These are phyloP conservation scores for Linnemannia zychae DNA, from an alignment of 192 early-diverging fungal species.

Conservation along the genomic window DNA sequence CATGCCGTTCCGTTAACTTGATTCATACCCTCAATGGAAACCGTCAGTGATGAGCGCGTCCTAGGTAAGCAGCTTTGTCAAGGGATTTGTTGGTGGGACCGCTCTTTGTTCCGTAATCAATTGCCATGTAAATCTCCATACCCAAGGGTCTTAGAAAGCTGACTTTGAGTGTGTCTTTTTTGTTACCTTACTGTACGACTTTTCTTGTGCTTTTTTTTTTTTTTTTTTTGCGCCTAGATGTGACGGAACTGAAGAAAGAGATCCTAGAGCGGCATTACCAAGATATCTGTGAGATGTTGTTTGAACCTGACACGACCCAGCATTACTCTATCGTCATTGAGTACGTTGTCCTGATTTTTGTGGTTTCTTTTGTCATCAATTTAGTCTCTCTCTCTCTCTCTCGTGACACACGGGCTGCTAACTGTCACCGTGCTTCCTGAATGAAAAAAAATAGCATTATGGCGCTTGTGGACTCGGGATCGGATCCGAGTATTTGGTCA, in stretches of 20 bases:
- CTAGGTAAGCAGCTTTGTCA: constrained; percentile 16
- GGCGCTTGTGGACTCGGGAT: constrained; percentile 27
- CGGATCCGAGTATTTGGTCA: constrained; percentile 24
- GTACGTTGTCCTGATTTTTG: neutral
- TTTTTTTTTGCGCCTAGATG: neutral
- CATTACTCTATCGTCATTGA: constrained; percentile 49
- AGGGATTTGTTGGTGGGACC: too few relatives aligned
- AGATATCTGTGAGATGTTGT: constrained; percentile 46
- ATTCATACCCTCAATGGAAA: constrained; percentile 20
- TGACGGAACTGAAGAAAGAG: constrained; percentile 25
- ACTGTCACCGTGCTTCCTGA: neutral
- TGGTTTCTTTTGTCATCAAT: neutral
- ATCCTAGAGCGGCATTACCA: constrained; percentile 37
- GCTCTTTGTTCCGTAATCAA: too few relatives aligned
- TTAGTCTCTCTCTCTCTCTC: neutral
- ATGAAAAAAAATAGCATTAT: constrained; percentile 18
- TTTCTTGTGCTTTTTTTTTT: constrained; percentile 1
- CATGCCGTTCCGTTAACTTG: neutral
- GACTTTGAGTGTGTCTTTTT: too few relatives aligned
- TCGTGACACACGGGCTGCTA: too few relatives aligned
- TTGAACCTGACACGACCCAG: constrained; percentile 23
- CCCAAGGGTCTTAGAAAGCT: too few relatives aligned
- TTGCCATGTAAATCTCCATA: too few relatives aligned
- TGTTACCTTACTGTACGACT: too few relatives aligned
- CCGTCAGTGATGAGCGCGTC: constrained; percentile 29